Base-by-base conservation (phyloP, 140 eudicot genomes). In the Senecio squalidus region DNA sequence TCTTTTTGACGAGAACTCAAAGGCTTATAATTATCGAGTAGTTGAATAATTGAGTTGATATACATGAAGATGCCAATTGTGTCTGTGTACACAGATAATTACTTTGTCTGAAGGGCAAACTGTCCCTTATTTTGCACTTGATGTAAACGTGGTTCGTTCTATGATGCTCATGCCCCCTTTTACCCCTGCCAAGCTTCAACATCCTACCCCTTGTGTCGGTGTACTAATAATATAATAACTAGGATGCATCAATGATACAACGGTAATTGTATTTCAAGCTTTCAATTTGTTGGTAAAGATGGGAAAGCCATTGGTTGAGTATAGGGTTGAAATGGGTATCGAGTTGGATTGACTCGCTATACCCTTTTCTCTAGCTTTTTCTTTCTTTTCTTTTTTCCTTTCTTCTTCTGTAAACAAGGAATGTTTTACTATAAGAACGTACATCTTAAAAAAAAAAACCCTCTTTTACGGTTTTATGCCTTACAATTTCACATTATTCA, bases 1-100 rank as follows among this genome's bases (percentile, higher is more conserved):
- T 40, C 40, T 39, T 62, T 53, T 9, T 30, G 17, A 20, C 31
- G 11, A 64, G 52, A 34, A 26, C 25, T 64, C 10, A n/a, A 48
- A 31, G 44, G 46, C 20, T 52, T 52, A 52, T 55, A 6, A 16
- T 16, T 63, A 5, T 63, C 51, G 53, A 65, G 23, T 20, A 53
- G 14, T 34, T 13, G 22, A 52, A 54, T 39, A 30, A 66, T 54
- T 33, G 6, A 54, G 27, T 27, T 54, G 34, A 21, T 39, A 66
- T 6, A 21, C 55, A 34, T 5, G 10, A 44, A 4, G 8, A 4
- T 16, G 50, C 0, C 16, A 44, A 8, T 13, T 6, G n/a, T 4
- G 18, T 16, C 5, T 14, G 24, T 49, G 22, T 23, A 49, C 8
- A 10, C 8, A 31, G 5, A 31, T 31, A 0, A 31, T 31, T 9